These are phyloP conservation scores for Caryopteris hybrid DNA, from an alignment of 305 asterid genomes.

Conservation along the genomic window DNA sequence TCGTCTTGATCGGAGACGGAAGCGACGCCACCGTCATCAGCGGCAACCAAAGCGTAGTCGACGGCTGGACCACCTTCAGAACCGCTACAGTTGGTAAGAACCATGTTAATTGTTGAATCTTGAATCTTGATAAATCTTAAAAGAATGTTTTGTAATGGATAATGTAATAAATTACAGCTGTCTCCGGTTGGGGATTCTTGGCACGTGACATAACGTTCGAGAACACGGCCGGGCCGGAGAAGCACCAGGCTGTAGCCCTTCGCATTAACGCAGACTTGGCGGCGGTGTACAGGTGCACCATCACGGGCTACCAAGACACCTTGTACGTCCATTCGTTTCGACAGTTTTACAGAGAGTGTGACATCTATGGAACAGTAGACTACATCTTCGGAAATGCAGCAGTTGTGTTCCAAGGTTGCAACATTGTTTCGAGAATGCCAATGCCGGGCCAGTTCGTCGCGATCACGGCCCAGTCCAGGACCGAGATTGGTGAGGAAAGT, in stretches of 20 bases:
- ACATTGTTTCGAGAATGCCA: constrained; percentile 66
- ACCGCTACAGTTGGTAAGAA: constrained; percentile 81
- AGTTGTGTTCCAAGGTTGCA: constrained; percentile 69
- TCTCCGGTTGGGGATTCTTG: constrained; percentile 69
- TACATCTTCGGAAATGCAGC: constrained; percentile 90
- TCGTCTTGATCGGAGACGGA: constrained; percentile 83
- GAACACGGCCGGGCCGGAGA: constrained; percentile 78
- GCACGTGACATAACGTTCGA: constrained; percentile 76
- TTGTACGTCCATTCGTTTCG: constrained; percentile 69
- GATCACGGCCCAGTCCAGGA: constrained; percentile 70
- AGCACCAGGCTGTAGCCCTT: constrained; percentile 87
- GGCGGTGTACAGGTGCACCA: constrained; percentile 59
- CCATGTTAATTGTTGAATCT: too few relatives aligned
- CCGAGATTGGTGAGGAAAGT: constrained; percentile 42
- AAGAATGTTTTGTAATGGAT: neutral
- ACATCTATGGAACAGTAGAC: constrained; percentile 78
- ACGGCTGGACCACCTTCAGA: constrained; percentile 93
- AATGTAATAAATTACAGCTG: constrained; percentile 41
- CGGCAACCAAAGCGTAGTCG: constrained; percentile 60
- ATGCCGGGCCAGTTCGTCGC: constrained; percentile 61
- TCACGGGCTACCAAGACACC: constrained; percentile 73
- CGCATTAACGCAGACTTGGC: constrained; percentile 67
- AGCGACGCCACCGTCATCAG: constrained; percentile 53
- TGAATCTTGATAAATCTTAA: too few relatives aligned
- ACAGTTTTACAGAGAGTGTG: constrained; percentile 84